phyloP scores from a whole-genome alignment of 306 rosid species.

The Luffa acutangula region DNA sequence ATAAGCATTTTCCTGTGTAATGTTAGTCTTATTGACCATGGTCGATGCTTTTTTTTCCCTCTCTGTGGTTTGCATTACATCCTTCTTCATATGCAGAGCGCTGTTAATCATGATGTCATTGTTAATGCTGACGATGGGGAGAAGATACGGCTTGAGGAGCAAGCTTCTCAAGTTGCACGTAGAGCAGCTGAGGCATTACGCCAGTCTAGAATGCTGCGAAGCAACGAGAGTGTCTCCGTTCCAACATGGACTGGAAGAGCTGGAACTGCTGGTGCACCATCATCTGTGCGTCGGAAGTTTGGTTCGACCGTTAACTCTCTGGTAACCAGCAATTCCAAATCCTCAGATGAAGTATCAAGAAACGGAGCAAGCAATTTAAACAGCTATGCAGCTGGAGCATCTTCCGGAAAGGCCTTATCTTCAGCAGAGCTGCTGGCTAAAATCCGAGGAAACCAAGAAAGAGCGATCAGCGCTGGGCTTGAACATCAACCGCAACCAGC shows the following conservation, averaged over 20 bases:
- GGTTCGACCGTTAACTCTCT: slow-evolving; percentile 67
- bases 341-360: slow-evolving; percentile 32
- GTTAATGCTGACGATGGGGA: slow-evolving; percentile 84
- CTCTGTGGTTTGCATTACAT: slow-evolving; percentile 4
- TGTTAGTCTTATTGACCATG: not conserved
- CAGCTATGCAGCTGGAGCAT: slow-evolving; percentile 63
- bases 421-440: slow-evolving; percentile 64
- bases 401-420: slow-evolving; percentile 75
- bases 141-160: slow-evolving; percentile 75
- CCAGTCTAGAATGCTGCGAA: slow-evolving; percentile 69
- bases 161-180: slow-evolving; percentile 87
- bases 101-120: slow-evolving; percentile 82
- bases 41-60: not conserved
- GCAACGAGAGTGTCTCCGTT: slow-evolving; percentile 55
- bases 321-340: slow-evolving; percentile 31
- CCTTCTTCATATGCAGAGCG: slow-evolving; percentile 43
- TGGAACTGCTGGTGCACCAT: slow-evolving; percentile 91
- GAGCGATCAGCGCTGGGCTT: slow-evolving; percentile 57
- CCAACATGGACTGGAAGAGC: slow-evolving; percentile 99
- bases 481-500: slow-evolving; percentile 43
- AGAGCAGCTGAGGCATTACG: slow-evolving; percentile 95
- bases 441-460: slow-evolving; percentile 67
- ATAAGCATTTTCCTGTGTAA: slow-evolving; percentile 1
- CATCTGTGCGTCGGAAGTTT: slow-evolving; percentile 54
- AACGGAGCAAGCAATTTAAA: slow-evolving; percentile 31